Base-by-base conservation (phyloP, 2,329 filamentous ascomycete species). In the Claviceps maximensis region DNA sequence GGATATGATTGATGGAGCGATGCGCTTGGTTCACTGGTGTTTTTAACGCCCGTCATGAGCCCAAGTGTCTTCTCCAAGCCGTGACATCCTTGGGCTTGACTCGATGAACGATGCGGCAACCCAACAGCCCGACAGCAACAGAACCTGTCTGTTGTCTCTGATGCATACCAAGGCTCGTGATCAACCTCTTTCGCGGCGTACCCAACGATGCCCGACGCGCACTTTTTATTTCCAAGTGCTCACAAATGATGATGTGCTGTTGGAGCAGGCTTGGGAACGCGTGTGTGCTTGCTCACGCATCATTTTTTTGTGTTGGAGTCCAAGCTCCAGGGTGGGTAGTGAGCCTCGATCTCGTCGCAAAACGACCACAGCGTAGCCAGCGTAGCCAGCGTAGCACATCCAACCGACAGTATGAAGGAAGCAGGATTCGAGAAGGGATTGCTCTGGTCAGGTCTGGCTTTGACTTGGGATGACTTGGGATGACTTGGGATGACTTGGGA, bases 141-240 rank as follows among this genome's bases (percentile, higher is more conserved):
- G 13, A 38, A 10, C 27, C n/a, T 47, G 9, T 46, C 23, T 23
- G 25, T n/a, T 41, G 45, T 19, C 27, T 49, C 23, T 41, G 23
- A 17, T 27, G 36, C 38, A 53, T 42, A 46, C 25, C 13, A 19
- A 42, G 41, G 23, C 41, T 23, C 23, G 23, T 31, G 44, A n/a
- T 21, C 13, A 25, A 29, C n/a, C 48, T 29, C 36, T 29, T 12
- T 29, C 21, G 17, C 3, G 23, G 17, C 33, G 33, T 45, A 54
- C 53, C 53, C 49, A 52, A 54, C 49, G 53, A 49, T 54, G 50
- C 53, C 53, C 53, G 36, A 54, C 49, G 49, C 49, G 31, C 45
- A 33, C 46, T 47, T 29, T 19, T 40, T 25, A 4, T 33, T 9
- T 15, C 19, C 17, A 45, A 40, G 19, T 38, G 23, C 49, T 49